phyloP scores from a whole-genome alignment of 331 rosid species.

The Rosa hybrid region DNA sequence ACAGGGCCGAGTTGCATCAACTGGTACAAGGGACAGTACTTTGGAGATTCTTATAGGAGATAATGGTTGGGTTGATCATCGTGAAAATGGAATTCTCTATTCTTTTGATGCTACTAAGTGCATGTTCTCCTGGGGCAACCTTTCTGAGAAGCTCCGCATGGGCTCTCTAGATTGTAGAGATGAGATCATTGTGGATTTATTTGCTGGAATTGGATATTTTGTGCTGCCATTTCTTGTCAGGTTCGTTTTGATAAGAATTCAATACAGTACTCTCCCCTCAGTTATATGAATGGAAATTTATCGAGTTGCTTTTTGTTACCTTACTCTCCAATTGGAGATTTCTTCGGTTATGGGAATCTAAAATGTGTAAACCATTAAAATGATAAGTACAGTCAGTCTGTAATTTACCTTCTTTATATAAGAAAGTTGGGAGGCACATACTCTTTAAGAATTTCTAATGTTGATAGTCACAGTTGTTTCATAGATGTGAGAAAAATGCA shows the following conservation, averaged over 20 bases:
- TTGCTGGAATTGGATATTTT: slow-evolving; percentile 95
- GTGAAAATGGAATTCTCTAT: slow-evolving; percentile 83
- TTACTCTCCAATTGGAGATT: background rate
- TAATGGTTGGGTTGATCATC: slow-evolving; percentile 88
- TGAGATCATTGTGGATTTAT: slow-evolving; percentile 78
- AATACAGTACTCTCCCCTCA: slow-evolving; percentile 1
- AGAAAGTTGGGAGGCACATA: background rate
- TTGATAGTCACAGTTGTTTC: background rate
- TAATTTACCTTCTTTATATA: background rate
- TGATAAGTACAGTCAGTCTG: background rate
- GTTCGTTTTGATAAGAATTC: slow-evolving; percentile 37
- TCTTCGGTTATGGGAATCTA: slow-evolving; percentile 1
- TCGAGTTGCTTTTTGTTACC: background rate
- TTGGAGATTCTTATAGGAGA: slow-evolving; percentile 88
- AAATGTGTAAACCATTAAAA: background rate
- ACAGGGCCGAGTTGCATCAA: slow-evolving; percentile 81
- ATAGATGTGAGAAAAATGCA: background rate
- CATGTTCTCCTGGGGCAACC: slow-evolving; percentile 99
- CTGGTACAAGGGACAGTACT: slow-evolving; percentile 86
- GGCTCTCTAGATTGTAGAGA: slow-evolving; percentile 60
- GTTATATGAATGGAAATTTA: background rate
- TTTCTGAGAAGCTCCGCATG: slow-evolving; percentile 92
- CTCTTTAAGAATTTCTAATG: background rate
- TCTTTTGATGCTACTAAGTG: slow-evolving; percentile 90
- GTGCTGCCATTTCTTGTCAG: slow-evolving; percentile 92